These are phyloP conservation scores for Hordeum pubiflorum DNA, from an alignment of 202 grass and related monocot genomes.

Conservation along the genomic window DNA sequence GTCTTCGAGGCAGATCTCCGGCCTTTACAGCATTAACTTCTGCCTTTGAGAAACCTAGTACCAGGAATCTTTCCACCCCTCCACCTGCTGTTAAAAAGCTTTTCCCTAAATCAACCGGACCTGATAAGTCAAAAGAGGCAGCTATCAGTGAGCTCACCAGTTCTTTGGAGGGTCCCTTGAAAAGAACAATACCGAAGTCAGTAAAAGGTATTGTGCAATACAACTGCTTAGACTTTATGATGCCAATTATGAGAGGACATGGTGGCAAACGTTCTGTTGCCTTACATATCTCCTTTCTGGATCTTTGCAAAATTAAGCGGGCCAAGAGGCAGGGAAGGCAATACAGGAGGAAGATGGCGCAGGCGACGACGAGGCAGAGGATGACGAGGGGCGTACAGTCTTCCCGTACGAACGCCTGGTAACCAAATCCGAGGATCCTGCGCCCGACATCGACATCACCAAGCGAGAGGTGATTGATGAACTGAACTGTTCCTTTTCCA, in stretches of 20 bases:
- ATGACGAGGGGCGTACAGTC: slow-evolving; percentile 34
- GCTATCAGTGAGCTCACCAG: slow-evolving; percentile 47
- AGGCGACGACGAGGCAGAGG: slow-evolving; percentile 30
- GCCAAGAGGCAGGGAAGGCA: slow-evolving; percentile 23
- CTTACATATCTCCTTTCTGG: neutral
- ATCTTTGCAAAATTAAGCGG: slow-evolving; percentile 25
- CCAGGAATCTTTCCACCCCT: slow-evolving; percentile 90
- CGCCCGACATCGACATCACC: slow-evolving; percentile 53
- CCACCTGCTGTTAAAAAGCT: slow-evolving; percentile 78
- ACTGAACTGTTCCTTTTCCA: neutral
- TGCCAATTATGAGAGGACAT: neutral
- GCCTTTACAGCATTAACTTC: slow-evolving; percentile 78
- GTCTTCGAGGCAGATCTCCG: slow-evolving; percentile 73
- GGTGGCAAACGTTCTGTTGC: neutral
- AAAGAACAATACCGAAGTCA: slow-evolving; percentile 66
- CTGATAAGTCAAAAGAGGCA: slow-evolving; percentile 33
- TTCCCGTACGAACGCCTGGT: slow-evolving; percentile 57
- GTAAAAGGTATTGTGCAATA: slow-evolving; percentile 48
- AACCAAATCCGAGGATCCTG: slow-evolving; percentile 46
- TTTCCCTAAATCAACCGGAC: slow-evolving; percentile 68
- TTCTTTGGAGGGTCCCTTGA: slow-evolving; percentile 55
- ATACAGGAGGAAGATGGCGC: slow-evolving; percentile 34
- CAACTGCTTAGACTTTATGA: neutral
- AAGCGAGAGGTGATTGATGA: slow-evolving; percentile 52
- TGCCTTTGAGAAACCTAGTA: slow-evolving; percentile 74